Percentiles rank a stretch among this genome's conserved stretches.
phyloP scores from a whole-genome alignment of 306 rosid genomes.

The Arachis stenosperma region DNA sequence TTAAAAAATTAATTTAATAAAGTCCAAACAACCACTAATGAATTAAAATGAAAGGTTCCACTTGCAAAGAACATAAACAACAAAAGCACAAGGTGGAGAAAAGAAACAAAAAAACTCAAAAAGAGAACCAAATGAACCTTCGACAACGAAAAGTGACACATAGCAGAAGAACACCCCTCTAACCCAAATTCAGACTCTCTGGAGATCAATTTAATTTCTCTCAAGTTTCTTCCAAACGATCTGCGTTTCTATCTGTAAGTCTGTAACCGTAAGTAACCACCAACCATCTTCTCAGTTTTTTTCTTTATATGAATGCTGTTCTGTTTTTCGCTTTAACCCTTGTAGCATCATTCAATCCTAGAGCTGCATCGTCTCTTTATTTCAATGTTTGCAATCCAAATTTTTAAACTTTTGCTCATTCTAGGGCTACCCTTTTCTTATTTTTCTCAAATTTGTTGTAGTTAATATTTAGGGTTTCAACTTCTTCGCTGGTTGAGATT shows the following conservation, averaged over 20 bases:
- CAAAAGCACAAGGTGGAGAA: not conserved
- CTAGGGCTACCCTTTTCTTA: slow-evolving; percentile 26
- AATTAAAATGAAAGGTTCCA: not conserved
- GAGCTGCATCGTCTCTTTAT: not conserved
- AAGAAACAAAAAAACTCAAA: no score
- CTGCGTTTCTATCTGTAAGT: not conserved
- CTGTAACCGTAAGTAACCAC: not conserved
- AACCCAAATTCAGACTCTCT: not conserved
- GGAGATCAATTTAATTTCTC: not conserved
- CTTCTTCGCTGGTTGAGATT: not conserved
- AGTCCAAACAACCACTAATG: no score
- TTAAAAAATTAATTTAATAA: no score
- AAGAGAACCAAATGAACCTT: not conserved
- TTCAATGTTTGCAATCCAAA: slow-evolving; percentile 24
- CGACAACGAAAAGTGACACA: not conserved
- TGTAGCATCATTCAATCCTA: not conserved
- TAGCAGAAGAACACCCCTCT: not conserved
- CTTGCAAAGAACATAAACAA: not conserved
- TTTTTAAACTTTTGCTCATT: slow-evolving; percentile 17
- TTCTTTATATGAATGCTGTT: not conserved
- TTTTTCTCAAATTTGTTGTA: not conserved
- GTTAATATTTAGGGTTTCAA: slow-evolving; percentile 35
- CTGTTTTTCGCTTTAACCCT: not conserved
- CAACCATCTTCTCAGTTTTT: not conserved
- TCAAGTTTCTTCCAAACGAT: not conserved